A percentile compares a stretch with the other conserved stretches of the same genome.
These are phyloP conservation scores for Pseudofabraea citricarpa DNA, from an alignment of 2,329 filamentous ascomycete species.

Conservation along the genomic window DNA sequence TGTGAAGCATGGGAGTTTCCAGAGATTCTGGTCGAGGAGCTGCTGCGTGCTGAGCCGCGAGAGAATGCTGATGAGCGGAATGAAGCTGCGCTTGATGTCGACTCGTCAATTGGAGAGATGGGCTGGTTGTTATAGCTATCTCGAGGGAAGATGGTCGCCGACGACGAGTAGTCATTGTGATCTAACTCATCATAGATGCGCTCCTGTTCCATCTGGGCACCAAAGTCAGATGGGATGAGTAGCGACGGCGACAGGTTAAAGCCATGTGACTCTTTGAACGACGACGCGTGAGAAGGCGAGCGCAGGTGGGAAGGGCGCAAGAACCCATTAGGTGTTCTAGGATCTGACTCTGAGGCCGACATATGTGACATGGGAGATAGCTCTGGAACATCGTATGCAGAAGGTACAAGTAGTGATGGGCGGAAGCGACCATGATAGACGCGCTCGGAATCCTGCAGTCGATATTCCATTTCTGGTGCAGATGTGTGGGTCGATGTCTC, in stretches of 20 bases:
- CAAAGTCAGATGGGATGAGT: constrained; percentile 56
- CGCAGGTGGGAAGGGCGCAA: constrained; percentile 17
- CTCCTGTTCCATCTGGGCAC: constrained; percentile 43
- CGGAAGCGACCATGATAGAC: constrained; percentile 23
- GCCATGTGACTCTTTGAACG: constrained; percentile 54
- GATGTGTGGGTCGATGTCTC: constrained; percentile 22
- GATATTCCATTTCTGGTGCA: constrained; percentile 11
- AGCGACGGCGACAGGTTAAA: constrained; percentile 57
- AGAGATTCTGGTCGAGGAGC: constrained; percentile 22
- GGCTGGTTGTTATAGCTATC: constrained; percentile 16
- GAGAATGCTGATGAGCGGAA: constrained; percentile 27
- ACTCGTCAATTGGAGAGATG: constrained; percentile 25
- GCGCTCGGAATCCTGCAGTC: constrained; percentile 20
- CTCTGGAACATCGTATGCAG: constrained; percentile 22
- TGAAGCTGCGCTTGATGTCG: constrained; percentile 23
- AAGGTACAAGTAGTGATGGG: constrained; percentile 23
- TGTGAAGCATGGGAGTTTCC: constrained; percentile 21
- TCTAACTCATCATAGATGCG: constrained; percentile 19
- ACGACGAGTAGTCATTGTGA: constrained; percentile 10
- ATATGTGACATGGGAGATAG: constrained; percentile 24
- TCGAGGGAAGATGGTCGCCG: constrained; percentile 18
- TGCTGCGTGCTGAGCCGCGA: constrained; percentile 22
- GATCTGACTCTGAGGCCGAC: constrained; percentile 20
- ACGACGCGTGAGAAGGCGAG: constrained; percentile 39
- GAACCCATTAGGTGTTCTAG: constrained; percentile 20